Evolutionary conservation across 371 early-diverging fungal genomes (phyloP).

Genomic region (Dipsacomyces acuminosporus): DNA sequence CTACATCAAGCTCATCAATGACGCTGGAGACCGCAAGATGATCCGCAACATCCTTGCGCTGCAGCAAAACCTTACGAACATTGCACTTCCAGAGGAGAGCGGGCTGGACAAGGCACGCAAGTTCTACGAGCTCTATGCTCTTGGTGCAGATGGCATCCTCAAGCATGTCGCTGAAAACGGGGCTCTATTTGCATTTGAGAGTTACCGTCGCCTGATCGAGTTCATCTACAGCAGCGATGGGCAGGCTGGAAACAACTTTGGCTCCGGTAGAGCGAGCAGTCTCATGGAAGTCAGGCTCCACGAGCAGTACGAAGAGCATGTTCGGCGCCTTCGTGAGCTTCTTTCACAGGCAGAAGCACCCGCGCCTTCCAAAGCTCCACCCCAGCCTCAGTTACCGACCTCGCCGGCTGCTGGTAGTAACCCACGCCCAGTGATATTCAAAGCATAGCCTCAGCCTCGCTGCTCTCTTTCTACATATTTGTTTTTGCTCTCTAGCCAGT

Average conservation of each 20-base stretch:
- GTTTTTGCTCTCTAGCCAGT: no score
- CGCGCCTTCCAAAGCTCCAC: no score
- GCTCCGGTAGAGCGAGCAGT: conserved; percentile 20
- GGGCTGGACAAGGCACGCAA: conserved; percentile 65
- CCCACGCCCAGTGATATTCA: no score
- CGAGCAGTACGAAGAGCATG: conserved; percentile 29
- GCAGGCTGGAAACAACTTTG: conserved; percentile 11
- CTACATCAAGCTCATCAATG: conserved; percentile 69
- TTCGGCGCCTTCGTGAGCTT: conserved; percentile 32
- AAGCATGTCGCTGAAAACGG: conserved; percentile 46
- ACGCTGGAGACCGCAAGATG: conserved; percentile 72
- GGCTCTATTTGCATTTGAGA: conserved; percentile 39
- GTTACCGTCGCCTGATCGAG: conserved; percentile 43
- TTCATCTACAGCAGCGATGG: conserved; percentile 37
- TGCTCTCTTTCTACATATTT: no score
- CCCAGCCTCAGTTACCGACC: no score
- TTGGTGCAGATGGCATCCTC: conserved; percentile 48
- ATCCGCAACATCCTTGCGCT: conserved; percentile 74
- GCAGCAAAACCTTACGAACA: conserved; percentile 82
- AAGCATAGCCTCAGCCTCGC: no score
- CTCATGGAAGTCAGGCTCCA: conserved; percentile 20
- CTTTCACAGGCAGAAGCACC: conserved; percentile 12
- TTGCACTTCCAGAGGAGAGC: conserved; percentile 61
- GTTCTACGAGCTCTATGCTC: conserved; percentile 68
- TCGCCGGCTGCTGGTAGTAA: no score